phyloP scores from a whole-genome alignment of 371 early-diverging fungal genomes.

The Dipsacomyces acuminosporus region DNA sequence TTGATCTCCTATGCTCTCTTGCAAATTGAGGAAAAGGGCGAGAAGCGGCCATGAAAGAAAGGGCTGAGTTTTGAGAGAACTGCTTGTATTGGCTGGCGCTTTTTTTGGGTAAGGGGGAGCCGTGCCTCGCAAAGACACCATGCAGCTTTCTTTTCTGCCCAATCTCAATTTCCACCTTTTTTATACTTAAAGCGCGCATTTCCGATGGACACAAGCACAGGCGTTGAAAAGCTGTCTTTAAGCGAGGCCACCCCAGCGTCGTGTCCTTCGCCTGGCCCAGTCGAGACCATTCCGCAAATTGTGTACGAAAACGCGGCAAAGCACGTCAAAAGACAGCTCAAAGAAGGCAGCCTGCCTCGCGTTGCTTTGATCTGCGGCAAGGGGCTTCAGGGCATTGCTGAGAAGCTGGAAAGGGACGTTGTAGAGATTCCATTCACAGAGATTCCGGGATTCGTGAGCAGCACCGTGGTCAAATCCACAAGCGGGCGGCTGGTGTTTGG shows the following conservation, averaged over 20 bases:
- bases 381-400: conserved; percentile 80
- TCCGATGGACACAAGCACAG: not conserved
- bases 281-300: conserved; percentile 36
- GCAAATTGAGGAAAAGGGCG: no score
- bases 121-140: no score
- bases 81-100: no score
- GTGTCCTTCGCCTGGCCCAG: conserved; percentile 24
- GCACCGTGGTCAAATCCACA: conserved; percentile 79
- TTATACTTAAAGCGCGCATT: no score
- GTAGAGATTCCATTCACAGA: conserved; percentile 68
- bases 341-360: conserved; percentile 30
- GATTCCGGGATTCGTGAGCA: conserved; percentile 79
- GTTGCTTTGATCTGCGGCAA: conserved; percentile 85
- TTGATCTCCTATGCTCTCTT: no score
- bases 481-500: conserved; percentile 90
- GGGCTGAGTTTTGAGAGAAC: no score
- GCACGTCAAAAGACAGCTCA: conserved; percentile 20
- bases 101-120: no score
- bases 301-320: conserved; percentile 42
- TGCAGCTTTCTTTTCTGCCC: no score
- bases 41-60: no score
- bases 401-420: conserved; percentile 56
- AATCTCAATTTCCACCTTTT: no score
- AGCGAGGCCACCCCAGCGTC: no score
- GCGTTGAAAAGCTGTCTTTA: no score